These are phyloP conservation scores for Rhodamnia rubescens DNA, from an alignment of 345 rosid genomes.

Conservation along the genomic window DNA sequence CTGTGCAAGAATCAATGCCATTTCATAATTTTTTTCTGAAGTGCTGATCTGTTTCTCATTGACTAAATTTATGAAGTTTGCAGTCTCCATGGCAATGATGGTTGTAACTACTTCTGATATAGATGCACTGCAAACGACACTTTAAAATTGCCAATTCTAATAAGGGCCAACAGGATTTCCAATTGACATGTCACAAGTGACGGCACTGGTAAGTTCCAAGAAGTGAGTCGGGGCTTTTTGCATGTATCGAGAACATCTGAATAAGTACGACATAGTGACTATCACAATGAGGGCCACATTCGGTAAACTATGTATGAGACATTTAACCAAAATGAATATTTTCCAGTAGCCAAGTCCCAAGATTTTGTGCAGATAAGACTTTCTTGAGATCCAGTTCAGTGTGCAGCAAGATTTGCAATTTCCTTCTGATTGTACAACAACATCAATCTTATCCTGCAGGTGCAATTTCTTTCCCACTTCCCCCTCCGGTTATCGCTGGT, in stretches of 20 bases:
- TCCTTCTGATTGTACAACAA: background rate
- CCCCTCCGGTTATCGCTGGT: background rate
- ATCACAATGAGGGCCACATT: background rate
- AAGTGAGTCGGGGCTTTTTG: background rate
- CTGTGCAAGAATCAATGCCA: background rate
- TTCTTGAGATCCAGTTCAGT: background rate
- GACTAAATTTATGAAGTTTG: background rate
- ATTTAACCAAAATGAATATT: background rate
- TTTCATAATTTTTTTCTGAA: background rate
- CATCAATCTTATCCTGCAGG: background rate
- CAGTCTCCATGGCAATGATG: background rate
- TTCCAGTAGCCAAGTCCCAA: background rate
- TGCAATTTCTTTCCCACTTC: background rate
- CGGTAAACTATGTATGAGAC: background rate
- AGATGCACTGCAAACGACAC: background rate
- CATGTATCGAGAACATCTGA: background rate
- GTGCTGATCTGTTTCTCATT: background rate
- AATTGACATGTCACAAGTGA: background rate
- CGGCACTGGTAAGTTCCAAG: background rate
- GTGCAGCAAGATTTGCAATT: background rate
- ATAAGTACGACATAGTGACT: background rate
- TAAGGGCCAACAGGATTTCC: background rate
- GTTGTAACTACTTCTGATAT: background rate
- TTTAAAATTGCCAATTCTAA: background rate
- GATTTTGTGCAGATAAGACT: background rate